A percentile compares a stretch with the other conserved stretches of the same genome.
These are phyloP conservation scores for Barnettozyma vustinii DNA, from an alignment of 805 yeast genomes.

Conservation along the genomic window DNA sequence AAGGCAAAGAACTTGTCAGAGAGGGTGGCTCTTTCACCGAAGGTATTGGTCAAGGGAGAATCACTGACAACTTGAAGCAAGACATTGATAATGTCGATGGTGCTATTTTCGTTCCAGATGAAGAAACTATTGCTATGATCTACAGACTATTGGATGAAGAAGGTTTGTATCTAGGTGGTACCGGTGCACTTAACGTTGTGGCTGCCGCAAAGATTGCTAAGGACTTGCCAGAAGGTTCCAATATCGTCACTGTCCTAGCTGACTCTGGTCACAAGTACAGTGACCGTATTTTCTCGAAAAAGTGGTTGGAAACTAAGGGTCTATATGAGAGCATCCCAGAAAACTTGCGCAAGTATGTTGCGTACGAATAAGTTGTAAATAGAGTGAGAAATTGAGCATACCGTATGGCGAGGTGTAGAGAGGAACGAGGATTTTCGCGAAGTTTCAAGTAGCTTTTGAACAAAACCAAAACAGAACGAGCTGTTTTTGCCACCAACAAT, in stretches of 20 bases:
- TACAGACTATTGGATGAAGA: slow-evolving; percentile 82
- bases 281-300: slow-evolving; percentile 69
- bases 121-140: slow-evolving; percentile 75
- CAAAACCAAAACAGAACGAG: background rate
- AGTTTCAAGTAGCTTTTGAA: background rate
- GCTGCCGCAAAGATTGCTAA: slow-evolving; percentile 81
- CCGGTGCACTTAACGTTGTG: slow-evolving; percentile 84
- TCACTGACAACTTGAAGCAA: slow-evolving; percentile 73
- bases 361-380: slow-evolving; percentile 22
- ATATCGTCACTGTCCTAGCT: slow-evolving; percentile 83
- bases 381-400: background rate
- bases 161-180: slow-evolving; percentile 87
- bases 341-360: slow-evolving; percentile 63
- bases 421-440: background rate
- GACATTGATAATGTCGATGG: slow-evolving; percentile 75
- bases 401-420: background rate
- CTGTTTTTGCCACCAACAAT: background rate
- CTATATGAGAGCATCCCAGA: slow-evolving; percentile 65
- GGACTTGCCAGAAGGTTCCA: slow-evolving; percentile 67
- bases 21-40: slow-evolving; percentile 88
- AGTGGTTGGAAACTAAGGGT: slow-evolving; percentile 70
- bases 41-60: slow-evolving; percentile 94
- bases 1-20: slow-evolving; percentile 63
- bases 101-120: slow-evolving; percentile 75
- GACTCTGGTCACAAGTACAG: slow-evolving; percentile 90